Base-by-base conservation (phyloP, 225 moss, liverwort and hornwort genomes). In the Takakia lepidozioides region DNA sequence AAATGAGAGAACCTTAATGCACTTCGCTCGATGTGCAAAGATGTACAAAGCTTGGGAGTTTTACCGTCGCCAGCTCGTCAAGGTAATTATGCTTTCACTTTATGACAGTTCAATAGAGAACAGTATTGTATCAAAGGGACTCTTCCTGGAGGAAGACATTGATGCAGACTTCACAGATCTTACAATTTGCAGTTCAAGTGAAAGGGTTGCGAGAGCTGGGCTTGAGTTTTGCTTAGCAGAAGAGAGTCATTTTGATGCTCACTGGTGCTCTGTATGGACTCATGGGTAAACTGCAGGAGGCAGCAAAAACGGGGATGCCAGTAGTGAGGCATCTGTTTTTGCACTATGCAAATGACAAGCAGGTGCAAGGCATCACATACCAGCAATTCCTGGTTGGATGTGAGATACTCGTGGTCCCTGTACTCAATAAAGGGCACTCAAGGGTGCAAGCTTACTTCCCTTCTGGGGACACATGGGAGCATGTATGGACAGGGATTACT, bases 21-120 rank as follows among this genome's bases (percentile, higher is more conserved):
- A 87, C 41, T 92, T 92, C 1, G 66, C 87, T 20, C 82, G 82
- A 8, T 85, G 79, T 56, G 84, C 87, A 1, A 82, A 72, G 74
- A 74, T 87, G 7, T 92, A 63, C 53, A 60, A 56, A 55, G 84
- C 92, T 24, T 92, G 92, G 92, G 84, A 85, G 30, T 92, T 92
- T 38, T 92, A 87, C 32, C 87, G 92, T 20, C 81, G 63, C 0
- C 46, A 59, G 17, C 54, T 92, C 29, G 72, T 92, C 29, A 87
- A 85, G 91, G 91, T 87, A 61, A 18, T 18, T 2, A 4, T 5
- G 1, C 48, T 11, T 13, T 30, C 22, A 2, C 13, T 3, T 8
- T 21, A 15, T 7, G 13, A 20, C 14, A 46, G 19, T 46, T 46
- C 21, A 24, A 19, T 0, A 5, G 1, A 24, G 10, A 3, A 0